A percentile compares a stretch with the other conserved stretches of the same genome.
phyloP scores from a whole-genome alignment of 345 rosid species.

The sweet orange (Citrus sinensis) region DNA sequence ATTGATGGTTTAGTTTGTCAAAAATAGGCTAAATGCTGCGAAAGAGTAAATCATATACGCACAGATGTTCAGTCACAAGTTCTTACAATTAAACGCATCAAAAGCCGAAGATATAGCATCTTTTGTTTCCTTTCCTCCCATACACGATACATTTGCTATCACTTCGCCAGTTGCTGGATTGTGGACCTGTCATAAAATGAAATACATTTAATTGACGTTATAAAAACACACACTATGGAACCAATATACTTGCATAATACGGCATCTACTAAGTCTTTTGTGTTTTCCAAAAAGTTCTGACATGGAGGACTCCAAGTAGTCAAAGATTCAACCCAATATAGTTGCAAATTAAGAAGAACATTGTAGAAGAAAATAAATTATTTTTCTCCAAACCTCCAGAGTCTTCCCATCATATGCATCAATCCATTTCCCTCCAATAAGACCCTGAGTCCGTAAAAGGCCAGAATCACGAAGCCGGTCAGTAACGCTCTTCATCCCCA shows the following conservation, averaged over 20 bases:
- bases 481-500: constrained; percentile 41
- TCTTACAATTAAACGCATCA: constrained; percentile 67
- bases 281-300: neutral
- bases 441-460: constrained; percentile 62
- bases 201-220: neutral
- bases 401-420: constrained; percentile 74
- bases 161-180: constrained; percentile 90
- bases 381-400: constrained; percentile 43
- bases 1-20: neutral
- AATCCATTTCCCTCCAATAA: constrained; percentile 86
- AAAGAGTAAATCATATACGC: neutral
- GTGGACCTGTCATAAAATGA: constrained; percentile 49
- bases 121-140: constrained; percentile 80
- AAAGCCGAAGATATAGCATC: constrained; percentile 88
- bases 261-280: neutral
- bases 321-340: neutral
- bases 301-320: neutral
- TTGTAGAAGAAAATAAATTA: neutral
- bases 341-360: neutral
- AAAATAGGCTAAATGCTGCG: neutral
- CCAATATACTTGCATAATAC: neutral
- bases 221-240: neutral
- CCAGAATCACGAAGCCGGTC: constrained; percentile 47
- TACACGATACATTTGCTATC: constrained; percentile 68
- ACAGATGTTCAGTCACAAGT: constrained; percentile 9